Conservation (phyloP, 2,329 filamentous ascomycete genomes). For the Colletotrichum noveboracense region DNA sequence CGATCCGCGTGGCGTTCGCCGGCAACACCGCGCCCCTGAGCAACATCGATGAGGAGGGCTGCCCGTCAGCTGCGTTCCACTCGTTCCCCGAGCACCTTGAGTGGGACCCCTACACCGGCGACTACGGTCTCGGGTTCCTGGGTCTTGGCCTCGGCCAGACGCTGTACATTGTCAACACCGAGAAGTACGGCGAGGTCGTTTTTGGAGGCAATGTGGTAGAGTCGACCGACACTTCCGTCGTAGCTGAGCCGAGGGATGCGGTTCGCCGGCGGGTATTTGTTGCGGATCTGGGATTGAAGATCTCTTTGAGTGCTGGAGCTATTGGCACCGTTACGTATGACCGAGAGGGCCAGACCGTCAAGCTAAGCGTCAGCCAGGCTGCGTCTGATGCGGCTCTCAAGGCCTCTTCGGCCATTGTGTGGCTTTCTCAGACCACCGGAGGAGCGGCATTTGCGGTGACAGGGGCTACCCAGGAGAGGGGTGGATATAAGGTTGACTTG, state of each 20-base stretch:
- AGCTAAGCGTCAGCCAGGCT: not conserved
- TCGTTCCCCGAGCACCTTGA: conserved; percentile 58
- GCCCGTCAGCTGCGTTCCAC: conserved; percentile 61
- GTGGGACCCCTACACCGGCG: conserved; percentile 63
- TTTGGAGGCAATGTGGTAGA: conserved; percentile 51
- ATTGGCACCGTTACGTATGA: conserved; percentile 30
- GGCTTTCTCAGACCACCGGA: not conserved
- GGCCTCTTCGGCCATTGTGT: not conserved
- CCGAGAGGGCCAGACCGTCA: not conserved
- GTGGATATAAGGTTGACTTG: conserved; percentile 6
- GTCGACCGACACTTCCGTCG: conserved; percentile 24
- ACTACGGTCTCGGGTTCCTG: conserved; percentile 61
- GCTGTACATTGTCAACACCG: conserved; percentile 53
- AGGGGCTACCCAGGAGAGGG: not conserved
- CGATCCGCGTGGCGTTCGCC: conserved; percentile 59
- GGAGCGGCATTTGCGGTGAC: not conserved
- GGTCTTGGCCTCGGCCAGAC: conserved; percentile 55
- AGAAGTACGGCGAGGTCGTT: conserved; percentile 48
- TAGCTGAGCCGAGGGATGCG: conserved; percentile 48
- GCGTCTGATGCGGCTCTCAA: not conserved
- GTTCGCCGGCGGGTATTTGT: conserved; percentile 54
- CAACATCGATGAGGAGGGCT: conserved; percentile 61
- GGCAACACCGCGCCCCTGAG: conserved; percentile 57
- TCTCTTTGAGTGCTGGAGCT: conserved; percentile 44
- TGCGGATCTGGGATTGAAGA: conserved; percentile 45